Evolutionary conservation across 2,329 filamentous ascomycete species (phyloP).

Genomic region (Trichoderma atroviride): DNA sequence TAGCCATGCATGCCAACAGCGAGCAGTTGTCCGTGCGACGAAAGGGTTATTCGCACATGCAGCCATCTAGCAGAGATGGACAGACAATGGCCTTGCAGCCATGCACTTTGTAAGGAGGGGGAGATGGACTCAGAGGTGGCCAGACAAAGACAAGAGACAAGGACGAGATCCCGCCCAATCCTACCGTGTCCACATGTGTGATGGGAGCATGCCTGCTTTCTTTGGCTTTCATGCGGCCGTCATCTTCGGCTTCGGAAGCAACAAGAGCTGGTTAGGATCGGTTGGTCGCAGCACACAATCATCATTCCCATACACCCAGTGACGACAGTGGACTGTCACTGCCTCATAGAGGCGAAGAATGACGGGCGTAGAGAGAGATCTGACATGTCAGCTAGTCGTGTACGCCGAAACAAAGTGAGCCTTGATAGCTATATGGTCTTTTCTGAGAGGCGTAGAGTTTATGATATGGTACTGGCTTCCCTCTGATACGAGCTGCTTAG

Average conservation of each 20-base stretch:
- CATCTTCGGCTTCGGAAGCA: background rate
- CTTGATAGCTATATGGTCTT: background rate
- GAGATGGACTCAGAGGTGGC: background rate
- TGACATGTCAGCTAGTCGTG: slow-evolving; percentile 33
- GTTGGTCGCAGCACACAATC: background rate
- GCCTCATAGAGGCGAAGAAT: slow-evolving; percentile 9
- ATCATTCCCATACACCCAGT: slow-evolving; percentile 20
- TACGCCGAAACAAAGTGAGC: slow-evolving; percentile 11
- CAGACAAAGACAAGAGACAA: background rate
- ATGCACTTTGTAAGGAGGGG: background rate
- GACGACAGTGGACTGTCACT: slow-evolving; percentile 23
- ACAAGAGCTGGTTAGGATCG: background rate
- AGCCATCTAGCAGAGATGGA: background rate
- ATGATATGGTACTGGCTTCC: slow-evolving; percentile 1
- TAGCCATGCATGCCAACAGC: slow-evolving; percentile 9
- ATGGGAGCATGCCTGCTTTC: background rate
- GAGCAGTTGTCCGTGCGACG: background rate
- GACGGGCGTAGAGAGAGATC: slow-evolving; percentile 31
- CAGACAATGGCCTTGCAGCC: background rate
- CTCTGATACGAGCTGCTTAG: background rate
- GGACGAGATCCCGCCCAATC: background rate
- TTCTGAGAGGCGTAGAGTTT: slow-evolving; percentile 10
- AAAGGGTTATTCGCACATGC: background rate
- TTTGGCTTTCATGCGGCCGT: slow-evolving; percentile 2
- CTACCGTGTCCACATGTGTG: background rate